Evolutionary conservation across 108 stramenopile genomes (phyloP).

Genomic region (Discostella pseudostelligera): DNA sequence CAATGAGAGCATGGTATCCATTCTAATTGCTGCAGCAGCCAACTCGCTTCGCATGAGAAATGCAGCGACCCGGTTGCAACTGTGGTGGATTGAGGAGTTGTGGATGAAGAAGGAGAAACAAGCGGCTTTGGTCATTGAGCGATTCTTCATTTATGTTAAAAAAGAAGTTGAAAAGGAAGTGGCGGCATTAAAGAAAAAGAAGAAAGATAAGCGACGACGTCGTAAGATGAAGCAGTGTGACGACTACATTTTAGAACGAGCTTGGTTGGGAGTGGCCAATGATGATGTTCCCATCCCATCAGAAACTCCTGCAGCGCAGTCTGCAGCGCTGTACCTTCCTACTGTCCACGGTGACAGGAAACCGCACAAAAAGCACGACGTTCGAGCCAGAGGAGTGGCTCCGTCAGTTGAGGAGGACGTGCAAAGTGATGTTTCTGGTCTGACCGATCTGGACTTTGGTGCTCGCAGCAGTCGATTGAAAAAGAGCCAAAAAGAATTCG

Average conservation of each 20-base stretch:
- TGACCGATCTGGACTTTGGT: constrained; percentile 38
- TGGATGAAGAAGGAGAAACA: constrained; percentile 40
- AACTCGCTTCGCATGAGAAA: constrained; percentile 55
- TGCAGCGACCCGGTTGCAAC: constrained; percentile 63
- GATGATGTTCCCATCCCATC: constrained; percentile 22
- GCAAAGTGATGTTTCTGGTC: constrained; percentile 34
- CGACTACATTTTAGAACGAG: constrained; percentile 62
- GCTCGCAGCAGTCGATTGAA: constrained; percentile 33
- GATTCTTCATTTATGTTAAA: constrained; percentile 51
- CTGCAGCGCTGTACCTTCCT: constrained; percentile 20
- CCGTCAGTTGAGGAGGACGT: constrained; percentile 28
- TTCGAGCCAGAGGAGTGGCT: constrained; percentile 7
- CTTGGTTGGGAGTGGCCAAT: constrained; percentile 63
- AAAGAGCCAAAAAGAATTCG: constrained; percentile 17
- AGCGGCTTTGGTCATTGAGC: constrained; percentile 40
- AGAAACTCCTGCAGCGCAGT: constrained; percentile 7
- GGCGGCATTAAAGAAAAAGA: constrained; percentile 50
- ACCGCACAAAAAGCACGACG: constrained; percentile 16
- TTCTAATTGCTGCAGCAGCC: constrained; percentile 41
- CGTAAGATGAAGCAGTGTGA: constrained; percentile 51
- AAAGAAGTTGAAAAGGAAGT: constrained; percentile 46
- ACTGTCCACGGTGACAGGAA: not conserved
- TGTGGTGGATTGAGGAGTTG: constrained; percentile 63
- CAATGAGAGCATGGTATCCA: constrained; percentile 37
- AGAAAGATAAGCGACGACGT: constrained; percentile 45